phyloP scores from a whole-genome alignment of 345 rosid species.

The Lumnitzera racemosa region DNA sequence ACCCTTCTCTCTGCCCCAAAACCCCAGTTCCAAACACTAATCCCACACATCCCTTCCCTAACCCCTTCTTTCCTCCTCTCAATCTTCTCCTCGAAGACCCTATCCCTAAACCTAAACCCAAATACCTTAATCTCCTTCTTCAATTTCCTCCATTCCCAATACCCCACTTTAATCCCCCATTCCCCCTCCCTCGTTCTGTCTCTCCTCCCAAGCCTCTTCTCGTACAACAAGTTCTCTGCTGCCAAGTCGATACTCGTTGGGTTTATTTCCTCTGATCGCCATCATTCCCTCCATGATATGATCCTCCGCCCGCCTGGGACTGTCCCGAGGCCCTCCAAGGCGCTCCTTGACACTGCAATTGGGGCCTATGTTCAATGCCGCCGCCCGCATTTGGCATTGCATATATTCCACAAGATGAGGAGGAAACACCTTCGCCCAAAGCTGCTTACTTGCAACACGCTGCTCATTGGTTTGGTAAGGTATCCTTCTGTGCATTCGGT shows the following conservation, averaged over 20 bases:
- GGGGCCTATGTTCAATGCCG: conserved; percentile 50
- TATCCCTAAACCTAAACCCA: conserved; percentile 28
- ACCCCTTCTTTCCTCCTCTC: conserved; percentile 44
- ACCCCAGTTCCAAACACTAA: conserved; percentile 34
- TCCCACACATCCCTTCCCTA: conserved; percentile 37
- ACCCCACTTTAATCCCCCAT: conserved; percentile 7
- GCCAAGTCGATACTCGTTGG: conserved; percentile 57
- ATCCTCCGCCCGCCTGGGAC: conserved; percentile 29
- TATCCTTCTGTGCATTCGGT: conserved; percentile 55
- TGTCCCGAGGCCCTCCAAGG: conserved; percentile 26
- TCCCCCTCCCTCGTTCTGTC: conserved; percentile 52
- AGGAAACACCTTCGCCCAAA: conserved; percentile 48
- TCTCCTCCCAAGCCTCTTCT: conserved; percentile 49
- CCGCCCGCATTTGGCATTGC: conserved; percentile 57
- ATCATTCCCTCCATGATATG: conserved; percentile 36
- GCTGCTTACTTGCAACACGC: conserved; percentile 56
- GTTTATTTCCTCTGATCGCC: conserved; percentile 46
- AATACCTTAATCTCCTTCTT: conserved; percentile 52
- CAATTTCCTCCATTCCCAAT: conserved; percentile 38
- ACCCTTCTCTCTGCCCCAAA: conserved; percentile 29
- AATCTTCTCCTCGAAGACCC: conserved; percentile 41
- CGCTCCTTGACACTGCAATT: conserved; percentile 52
- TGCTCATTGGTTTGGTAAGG: conserved; percentile 57
- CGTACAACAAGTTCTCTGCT: conserved; percentile 47
- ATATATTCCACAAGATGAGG: conserved; percentile 62